Base-by-base conservation (phyloP, 805 yeast genomes). In the Candida loeiensis region DNA sequence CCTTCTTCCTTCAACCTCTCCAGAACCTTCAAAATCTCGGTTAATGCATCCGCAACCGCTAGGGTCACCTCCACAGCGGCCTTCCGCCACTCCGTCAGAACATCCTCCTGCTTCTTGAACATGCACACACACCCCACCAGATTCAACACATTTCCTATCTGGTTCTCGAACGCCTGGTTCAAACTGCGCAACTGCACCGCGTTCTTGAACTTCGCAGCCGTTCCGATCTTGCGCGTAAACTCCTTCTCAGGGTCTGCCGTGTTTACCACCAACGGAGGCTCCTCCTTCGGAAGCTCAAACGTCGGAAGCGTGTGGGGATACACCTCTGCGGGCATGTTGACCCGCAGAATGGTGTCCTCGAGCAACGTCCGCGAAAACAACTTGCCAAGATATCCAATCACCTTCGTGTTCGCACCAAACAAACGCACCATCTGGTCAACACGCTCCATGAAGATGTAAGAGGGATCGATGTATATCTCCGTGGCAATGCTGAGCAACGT, bases 181-280 rank as follows among this genome's bases (percentile, higher is more conserved):
- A 80, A 66, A 44, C 68, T 69, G 39, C 88, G 69, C 8, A 80
- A 55, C 45, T 80, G 79, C 2, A 76, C 59, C 0, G 82, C 62
- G 50, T 84, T 85, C 46, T 83, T 83, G 59, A 67, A 78, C 48
- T 79, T 80, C 0, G 84, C 76, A 29, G 78, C 69, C 9, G 24
- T 20, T 47, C 78, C 79, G 1, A 83, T 75, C 28, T 77, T 69
- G 0, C 77, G 73, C 29, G 70, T 71, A 22, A 69, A 72, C 42
- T 66, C 58, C 40, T 64, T 54, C 35, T 56, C 44, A 0, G 78
- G 79, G 18, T 73, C 71, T 2, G 63, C 64, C 0, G 70, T 58
- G 42, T 66, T 69, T 6, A 78, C 64, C 33, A 72, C 68, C 12
- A 71, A 54, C 2, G 71, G 71, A 2, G 73, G 66, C 13, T 58